Evolutionary conservation across 441 rosid species (phyloP).

Genomic region (Populus hybrid): DNA sequence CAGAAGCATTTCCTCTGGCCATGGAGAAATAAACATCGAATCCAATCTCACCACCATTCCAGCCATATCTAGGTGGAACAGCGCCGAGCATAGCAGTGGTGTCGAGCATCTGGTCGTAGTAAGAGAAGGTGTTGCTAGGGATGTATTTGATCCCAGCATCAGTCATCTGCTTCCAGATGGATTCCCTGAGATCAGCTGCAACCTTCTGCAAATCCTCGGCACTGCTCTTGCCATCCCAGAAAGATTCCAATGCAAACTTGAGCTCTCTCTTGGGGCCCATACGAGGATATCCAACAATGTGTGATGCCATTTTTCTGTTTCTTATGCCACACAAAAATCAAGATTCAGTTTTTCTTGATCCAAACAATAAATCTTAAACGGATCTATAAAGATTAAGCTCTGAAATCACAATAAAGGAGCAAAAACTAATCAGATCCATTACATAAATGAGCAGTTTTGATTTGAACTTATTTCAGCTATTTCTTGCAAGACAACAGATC

Average conservation of each 20-base stretch:
- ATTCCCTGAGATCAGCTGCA: conserved; percentile 72
- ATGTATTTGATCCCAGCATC: conserved; percentile 78
- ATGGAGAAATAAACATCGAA: conserved; percentile 82
- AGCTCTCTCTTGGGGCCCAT: conserved; percentile 99
- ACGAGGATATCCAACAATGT: conserved; percentile 97
- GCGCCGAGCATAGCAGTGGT: conserved; percentile 94
- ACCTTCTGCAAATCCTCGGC: conserved; percentile 88
- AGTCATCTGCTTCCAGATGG: conserved; percentile 96
- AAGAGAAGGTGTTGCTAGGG: conserved; percentile 95
- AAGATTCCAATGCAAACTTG: conserved; percentile 92
- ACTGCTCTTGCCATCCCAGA: conserved; percentile 96
- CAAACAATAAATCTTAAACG: background rate
- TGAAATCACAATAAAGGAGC: background rate
- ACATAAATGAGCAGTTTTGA: background rate
- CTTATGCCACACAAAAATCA: background rate
- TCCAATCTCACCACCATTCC: conserved; percentile 82
- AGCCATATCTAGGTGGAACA: conserved; percentile 85
- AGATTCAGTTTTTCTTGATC: conserved; percentile 5
- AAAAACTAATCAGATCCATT: background rate
- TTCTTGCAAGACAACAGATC: conserved; percentile 10
- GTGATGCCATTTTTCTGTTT: conserved; percentile 80
- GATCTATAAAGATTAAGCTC: background rate
- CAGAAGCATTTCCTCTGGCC: conserved; percentile 97
- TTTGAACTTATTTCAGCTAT: background rate
- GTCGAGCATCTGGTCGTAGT: conserved; percentile 89